Evolutionary conservation across 257 asterid genomes (phyloP).

Genomic region (Przewalskia tangutica): DNA sequence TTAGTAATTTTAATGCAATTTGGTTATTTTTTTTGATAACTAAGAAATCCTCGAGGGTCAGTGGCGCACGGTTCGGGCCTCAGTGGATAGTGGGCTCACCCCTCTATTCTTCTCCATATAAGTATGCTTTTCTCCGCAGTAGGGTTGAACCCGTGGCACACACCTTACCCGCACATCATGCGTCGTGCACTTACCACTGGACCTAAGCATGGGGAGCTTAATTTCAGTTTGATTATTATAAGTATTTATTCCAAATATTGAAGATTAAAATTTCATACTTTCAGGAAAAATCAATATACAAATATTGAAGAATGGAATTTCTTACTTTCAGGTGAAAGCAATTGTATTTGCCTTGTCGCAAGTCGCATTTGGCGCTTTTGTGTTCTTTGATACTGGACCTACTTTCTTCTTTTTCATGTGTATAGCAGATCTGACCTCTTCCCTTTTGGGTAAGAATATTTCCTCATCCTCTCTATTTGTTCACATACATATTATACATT

Average conservation of each 20-base stretch:
- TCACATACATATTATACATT: not conserved
- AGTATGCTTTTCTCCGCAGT: no score
- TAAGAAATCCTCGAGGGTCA: no score
- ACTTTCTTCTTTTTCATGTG: conserved; percentile 49
- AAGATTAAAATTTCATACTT: not conserved
- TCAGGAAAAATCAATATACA: not conserved
- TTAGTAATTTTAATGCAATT: no score
- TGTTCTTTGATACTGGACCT: conserved; percentile 88
- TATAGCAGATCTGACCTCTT: conserved; percentile 46
- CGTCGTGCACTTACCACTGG: no score
- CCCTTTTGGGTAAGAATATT: conserved; percentile 63
- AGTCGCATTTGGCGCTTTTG: conserved; percentile 66
- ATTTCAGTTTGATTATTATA: no score
- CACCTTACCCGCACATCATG: no score
- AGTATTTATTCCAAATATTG: not conserved
- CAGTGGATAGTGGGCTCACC: no score
- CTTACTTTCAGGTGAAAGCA: conserved; percentile 57
- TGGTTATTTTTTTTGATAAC: no score
- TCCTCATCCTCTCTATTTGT: not conserved
- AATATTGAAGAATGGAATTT: not conserved
- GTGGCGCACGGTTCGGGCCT: no score
- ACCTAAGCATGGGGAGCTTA: no score
- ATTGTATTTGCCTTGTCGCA: conserved; percentile 77
- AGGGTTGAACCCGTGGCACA: no score
- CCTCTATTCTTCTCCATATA: no score